phyloP scores from a whole-genome alignment of 768 basidiomycete genomes.

The Favolaschia claudopus region DNA sequence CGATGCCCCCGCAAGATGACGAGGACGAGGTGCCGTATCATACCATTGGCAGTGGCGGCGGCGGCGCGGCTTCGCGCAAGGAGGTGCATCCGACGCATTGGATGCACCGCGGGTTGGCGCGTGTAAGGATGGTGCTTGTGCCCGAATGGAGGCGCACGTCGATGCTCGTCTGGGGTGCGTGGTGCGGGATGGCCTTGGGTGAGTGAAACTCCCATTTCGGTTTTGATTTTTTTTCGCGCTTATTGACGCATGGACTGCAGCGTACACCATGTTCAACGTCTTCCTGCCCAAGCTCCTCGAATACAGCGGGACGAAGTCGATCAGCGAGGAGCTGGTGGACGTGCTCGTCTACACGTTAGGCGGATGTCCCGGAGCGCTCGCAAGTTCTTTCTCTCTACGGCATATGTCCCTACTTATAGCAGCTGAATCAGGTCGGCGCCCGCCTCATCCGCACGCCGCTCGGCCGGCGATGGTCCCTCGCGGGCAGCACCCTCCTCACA shows the following conservation, averaged over 20 bases:
- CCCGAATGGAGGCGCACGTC: slow-evolving; percentile 84
- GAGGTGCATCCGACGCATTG: slow-evolving; percentile 14
- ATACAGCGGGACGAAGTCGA: slow-evolving; percentile 46
- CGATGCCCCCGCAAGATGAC: not conserved
- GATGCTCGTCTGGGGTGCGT: slow-evolving; percentile 78
- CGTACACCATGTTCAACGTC: slow-evolving; percentile 93
- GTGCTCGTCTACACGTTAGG: slow-evolving; percentile 87
- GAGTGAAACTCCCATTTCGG: slow-evolving; percentile 33
- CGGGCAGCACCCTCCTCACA: slow-evolving; percentile 77
- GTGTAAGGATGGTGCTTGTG: slow-evolving; percentile 72
- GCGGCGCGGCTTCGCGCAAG: not conserved
- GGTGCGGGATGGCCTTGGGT: slow-evolving; percentile 84
- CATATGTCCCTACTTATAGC: not conserved
- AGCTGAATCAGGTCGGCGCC: slow-evolving; percentile 72
- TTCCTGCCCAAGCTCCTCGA: slow-evolving; percentile 89
- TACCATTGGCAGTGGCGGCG: slow-evolving; percentile 11
- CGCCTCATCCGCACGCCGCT: slow-evolving; percentile 76
- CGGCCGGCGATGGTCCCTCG: slow-evolving; percentile 77
- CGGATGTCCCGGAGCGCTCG: slow-evolving; percentile 85
- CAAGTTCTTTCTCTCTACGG: slow-evolving; percentile 44
- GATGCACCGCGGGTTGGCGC: slow-evolving; percentile 59
- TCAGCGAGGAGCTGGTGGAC: slow-evolving; percentile 79
- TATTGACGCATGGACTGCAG: slow-evolving; percentile 42
- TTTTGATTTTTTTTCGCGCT: not conserved
- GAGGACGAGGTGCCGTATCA: slow-evolving; percentile 1